Evolutionary conservation across 1,139 yeast genomes (phyloP), one percentile per base, ranked within the genome.

Genomic region (Blastobotrys proliferans): DNA sequence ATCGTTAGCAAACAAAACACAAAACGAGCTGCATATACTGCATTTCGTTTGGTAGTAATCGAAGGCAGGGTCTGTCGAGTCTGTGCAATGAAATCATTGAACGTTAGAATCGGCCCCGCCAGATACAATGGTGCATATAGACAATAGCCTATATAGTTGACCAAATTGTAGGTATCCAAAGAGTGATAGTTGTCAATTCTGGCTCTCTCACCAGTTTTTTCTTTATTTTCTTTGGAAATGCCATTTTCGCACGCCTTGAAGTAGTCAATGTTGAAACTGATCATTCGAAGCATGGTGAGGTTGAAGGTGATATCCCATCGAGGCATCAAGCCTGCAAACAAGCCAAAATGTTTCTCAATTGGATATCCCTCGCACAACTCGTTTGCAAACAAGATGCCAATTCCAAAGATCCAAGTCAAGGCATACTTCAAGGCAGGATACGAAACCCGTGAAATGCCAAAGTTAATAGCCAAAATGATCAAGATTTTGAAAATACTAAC

Each of bases 231-330:
- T 20, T 34, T 22, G 20, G 21, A 14, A 22, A 22, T 31, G n/a
- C 35, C 37, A 69, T 58, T 43, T 25, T 37, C 38, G 28, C 20
- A 33, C 4, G 61, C 60, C 22, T 54, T 53, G 30, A 62, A 62
- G 56, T 74, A 87, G 63, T 94, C 99, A 51, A 85, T 62, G 52
- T 85, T 85, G 63, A 74, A 92, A 45, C 96, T 85, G 38, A 94
- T 66, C 76, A 88, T 77, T 53, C 97, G 73, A 43, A 94, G 72
- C 51, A 92, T 68, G 0, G 95, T 82, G 63, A 94, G 87, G 63
- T 92, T 94, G 72, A 81, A 94, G 56, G 85, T 86, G 6, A 94
- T 97, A 59, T 92, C 97, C 99, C 99, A 94, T 53, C 97, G 72
- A 16, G 79, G 73, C 52, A 92, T 80, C 20, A 90, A 73, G 0